Base-by-base conservation (phyloP, 208 protist species). In the Tritrichomonas foetus region DNA sequence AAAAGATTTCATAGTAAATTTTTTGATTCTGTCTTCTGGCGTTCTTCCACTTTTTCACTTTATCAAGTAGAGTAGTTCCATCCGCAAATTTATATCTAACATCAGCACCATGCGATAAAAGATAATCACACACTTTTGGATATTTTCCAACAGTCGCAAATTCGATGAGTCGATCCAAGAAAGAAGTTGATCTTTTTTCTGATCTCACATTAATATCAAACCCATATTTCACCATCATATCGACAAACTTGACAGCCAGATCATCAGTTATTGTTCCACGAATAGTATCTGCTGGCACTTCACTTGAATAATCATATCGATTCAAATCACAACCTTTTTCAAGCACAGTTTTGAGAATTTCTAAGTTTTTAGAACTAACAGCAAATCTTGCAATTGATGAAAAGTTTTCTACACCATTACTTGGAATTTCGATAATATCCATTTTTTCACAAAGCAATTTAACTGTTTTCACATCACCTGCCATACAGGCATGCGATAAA, bases 351-450 rank as follows among this genome's bases (percentile, higher is more conserved):
- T 39, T 53, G 0, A 89, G 27, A 89, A 89, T 89, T 16, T 89
- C 78, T 11, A 57, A 16, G 27, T 89, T 57, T 39, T 49, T 27
- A 33, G 78, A 89, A 3, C 41, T 49, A 20, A 53, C 41, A 39
- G 78, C 78, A 50, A 47, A 82, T 25, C 41, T 47, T n/a, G 78
- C 47, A 89, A 89, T 61, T 33, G 78, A 89, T 89, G 41, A 69
- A 69, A 69, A 61, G 5, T 41, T 50, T 82, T 8, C 22, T 33
- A 47, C 47, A 22, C 20, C 20, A 50, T 41, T 89, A 33, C 16
- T 57, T 1, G 3, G 13, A 11, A 89, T 61, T 33, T 89, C 78
- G 78, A 89, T 57, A 16, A 36, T 39, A 39, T 30, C 27, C 78
- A 89, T 89, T 5, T 30, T 89, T 36, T 89, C 47, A 47, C 78